Evolutionary conservation across 2,329 filamentous ascomycete genomes (phyloP).

Genomic region (Talaromyces pinophilus): DNA sequence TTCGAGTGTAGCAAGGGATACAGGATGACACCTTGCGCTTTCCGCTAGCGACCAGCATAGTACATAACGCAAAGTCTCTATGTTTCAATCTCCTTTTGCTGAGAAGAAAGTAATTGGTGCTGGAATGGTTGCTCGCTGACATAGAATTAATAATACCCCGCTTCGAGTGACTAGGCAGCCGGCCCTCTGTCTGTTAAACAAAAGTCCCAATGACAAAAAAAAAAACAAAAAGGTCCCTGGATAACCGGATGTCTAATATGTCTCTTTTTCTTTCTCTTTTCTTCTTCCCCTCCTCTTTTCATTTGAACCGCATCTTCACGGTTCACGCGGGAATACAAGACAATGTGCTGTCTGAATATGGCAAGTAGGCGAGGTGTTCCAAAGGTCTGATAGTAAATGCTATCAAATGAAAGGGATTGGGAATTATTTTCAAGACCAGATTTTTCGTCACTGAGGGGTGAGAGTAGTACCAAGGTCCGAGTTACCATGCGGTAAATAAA

Average conservation of each 20-base stretch:
- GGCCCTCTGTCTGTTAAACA: not conserved
- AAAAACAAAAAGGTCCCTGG: no score
- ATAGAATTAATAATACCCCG: not conserved
- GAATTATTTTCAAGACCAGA: not conserved
- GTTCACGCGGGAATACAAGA: no score
- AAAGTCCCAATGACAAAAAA: not conserved
- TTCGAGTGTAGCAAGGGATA: conserved; percentile 10
- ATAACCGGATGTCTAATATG: no score
- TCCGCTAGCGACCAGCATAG: not conserved
- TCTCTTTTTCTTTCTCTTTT: not conserved
- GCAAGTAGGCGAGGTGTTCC: no score
- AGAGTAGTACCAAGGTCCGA: not conserved
- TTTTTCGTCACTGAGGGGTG: not conserved
- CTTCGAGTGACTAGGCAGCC: not conserved
- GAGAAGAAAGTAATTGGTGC: not conserved
- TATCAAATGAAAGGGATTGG: no score
- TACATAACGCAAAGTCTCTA: not conserved
- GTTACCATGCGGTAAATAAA: no score
- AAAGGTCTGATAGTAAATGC: no score
- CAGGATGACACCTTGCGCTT: conserved; percentile 6
- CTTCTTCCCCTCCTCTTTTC: not conserved
- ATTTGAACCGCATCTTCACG: no score
- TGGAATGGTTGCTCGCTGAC: not conserved
- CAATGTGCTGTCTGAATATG: no score
- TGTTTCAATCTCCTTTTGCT: not conserved